Base-by-base conservation (phyloP, 371 early-diverging fungal species). In the Capillidium heterosporum region DNA sequence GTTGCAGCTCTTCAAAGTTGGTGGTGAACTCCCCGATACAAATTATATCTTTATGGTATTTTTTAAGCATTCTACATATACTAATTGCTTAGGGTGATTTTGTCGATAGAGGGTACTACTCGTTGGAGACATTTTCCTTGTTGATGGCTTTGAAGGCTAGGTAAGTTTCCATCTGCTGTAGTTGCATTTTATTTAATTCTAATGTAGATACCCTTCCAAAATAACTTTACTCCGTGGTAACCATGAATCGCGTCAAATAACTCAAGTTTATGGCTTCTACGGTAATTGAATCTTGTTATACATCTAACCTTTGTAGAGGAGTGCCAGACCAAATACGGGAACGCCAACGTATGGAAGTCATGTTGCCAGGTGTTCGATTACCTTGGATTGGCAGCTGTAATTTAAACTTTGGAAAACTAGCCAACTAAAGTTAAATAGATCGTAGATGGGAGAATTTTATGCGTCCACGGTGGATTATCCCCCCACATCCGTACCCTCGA, bases 91-190 rank as follows among this genome's bases (percentile, higher is more conserved):
- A 51, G 52, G 99, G 99, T 27, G 99, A 99, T 65, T 99, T 95
- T 80, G 99, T 99, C 10, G 99, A 99, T 75, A 80, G 99, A 57
- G 99, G 99, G n/a, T 96, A 94, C 70, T 95, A 96, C 74, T 89
- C 90, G 63, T 77, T 99, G 57, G 99, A 99, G 65, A 95, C 98
- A 3, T 89, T 98, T 60, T 87, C 92, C 27, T 65, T 97, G 56
- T 71, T 99, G 42, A 80, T 98, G 66, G 85, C 35, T n/a, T 76
- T 97, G 55, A 99, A 99, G 74, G 92, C 94, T n/a, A 56, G 59
- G 53, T 57, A 31, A 19, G 24, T 48, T 32, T 23, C 29, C 5
- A 49, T 39, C 27, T 40, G 17, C 11, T 28, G 21, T 26, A 27
- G n/a, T 27, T 24, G 28, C 42, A 43, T 1, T 55, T 21, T 27